Evolutionary conservation across 2,329 filamentous ascomycete species (phyloP).

Genomic region (Alternaria dauci): DNA sequence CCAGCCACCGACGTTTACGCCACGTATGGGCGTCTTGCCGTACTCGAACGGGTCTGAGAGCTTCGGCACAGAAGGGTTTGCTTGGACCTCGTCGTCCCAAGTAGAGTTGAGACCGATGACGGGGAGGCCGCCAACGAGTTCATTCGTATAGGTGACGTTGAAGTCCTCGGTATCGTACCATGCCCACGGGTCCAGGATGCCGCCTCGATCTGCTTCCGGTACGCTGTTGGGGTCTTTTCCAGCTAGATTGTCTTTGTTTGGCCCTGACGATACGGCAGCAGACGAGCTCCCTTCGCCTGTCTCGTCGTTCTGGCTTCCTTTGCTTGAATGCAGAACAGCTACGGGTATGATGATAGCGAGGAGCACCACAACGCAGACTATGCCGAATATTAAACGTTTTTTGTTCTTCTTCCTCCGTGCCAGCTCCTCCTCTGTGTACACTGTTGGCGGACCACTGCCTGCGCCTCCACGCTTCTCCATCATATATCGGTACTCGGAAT

Average conservation of each 20-base stretch:
- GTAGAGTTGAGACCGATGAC: constrained; percentile 86
- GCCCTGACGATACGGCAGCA: constrained; percentile 34
- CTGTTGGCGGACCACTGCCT: constrained; percentile 44
- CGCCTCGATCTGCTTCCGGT: constrained; percentile 70
- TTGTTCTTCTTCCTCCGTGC: constrained; percentile 50
- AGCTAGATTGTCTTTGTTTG: constrained; percentile 57
- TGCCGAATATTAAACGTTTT: constrained; percentile 62
- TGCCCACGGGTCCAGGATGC: constrained; percentile 84
- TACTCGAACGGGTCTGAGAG: constrained; percentile 83
- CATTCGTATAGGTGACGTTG: constrained; percentile 91
- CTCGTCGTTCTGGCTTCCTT: constrained; percentile 44
- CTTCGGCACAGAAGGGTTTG: constrained; percentile 82
- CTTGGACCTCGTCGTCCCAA: constrained; percentile 83
- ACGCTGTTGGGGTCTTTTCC: constrained; percentile 55
- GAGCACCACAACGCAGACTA: constrained; percentile 50
- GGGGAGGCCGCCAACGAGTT: constrained; percentile 84
- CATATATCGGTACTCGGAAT: constrained; percentile 52
- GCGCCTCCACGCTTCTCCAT: constrained; percentile 55
- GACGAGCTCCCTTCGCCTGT: constrained; percentile 31
- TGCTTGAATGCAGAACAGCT: constrained; percentile 56
- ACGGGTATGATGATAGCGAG: constrained; percentile 59
- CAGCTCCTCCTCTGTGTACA: constrained; percentile 52
- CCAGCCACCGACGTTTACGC: constrained; percentile 95
- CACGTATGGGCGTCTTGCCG: constrained; percentile 78
- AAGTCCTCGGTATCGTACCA: constrained; percentile 93